Base-by-base conservation (phyloP, 2,329 filamentous ascomycete genomes). In the Sordariomycetes sp. region DNA sequence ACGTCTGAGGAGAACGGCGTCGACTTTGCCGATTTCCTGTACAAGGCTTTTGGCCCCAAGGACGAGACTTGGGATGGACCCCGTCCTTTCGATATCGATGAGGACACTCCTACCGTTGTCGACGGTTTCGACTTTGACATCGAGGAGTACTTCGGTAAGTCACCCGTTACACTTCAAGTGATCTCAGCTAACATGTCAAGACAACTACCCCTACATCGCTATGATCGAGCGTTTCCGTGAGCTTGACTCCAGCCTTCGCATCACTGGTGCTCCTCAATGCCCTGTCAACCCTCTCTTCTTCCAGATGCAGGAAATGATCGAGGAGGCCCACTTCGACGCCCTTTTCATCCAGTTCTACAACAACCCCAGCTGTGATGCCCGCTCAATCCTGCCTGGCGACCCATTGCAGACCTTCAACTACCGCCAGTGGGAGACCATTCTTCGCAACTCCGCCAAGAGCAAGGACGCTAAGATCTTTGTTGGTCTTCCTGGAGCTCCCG, bases 271-370 rank as follows among this genome's bases (percentile, higher is more conserved):
- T 19, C 66, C 66, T 16, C 60, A 70, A 41, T 70, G 66, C 45
- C 55, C 57, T 16, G 50, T 50, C 20, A 32, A 36, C 8, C 18
- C 42, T 5, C 8, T 30, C 2, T 51, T 42, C 30, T 55, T 55
- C 33, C 43, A 53, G 34, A 51, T 63, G 47, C 48, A 53, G 34
- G 48, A 53, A 6, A 46, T 65, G 41, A 59, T 68, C 25, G 49
- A 57, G 9, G 46, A 58, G 34, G 52, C 57, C 27, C 46, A 56
- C 29, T 62, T 70, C 40, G 59, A 64, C 18, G 53, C 58, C 11
- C 48, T 64, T 26, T 67, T 63, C 45, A 47, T 70, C 33, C 65
- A 68, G 50, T 70, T 68, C 48, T 69, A 66, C 53, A 67, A 68
- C 54, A 68, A 68, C 46, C 43, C 45, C 1, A 41, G 32, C 15